Evolutionary conservation across 23 red algal genomes (phyloP).

Genomic region (Gracilaria caudata): DNA sequence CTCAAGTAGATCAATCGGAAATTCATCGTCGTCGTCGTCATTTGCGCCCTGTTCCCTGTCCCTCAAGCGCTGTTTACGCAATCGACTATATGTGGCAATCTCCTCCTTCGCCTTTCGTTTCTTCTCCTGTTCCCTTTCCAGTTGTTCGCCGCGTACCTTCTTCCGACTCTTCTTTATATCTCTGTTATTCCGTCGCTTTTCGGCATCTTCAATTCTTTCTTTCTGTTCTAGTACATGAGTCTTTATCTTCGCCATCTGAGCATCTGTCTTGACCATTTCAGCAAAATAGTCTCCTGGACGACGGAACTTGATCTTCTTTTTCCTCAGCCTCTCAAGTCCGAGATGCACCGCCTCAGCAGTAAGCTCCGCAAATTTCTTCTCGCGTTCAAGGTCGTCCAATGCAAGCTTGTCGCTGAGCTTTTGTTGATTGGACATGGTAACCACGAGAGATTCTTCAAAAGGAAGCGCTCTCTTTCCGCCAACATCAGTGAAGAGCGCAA

Average conservation of each 20-base stretch:
- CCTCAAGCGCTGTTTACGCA: constrained; percentile 63
- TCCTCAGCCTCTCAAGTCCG: constrained; percentile 43
- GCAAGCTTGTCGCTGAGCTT: constrained; percentile 60
- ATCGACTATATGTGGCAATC: constrained; percentile 44
- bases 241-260: constrained; percentile 88
- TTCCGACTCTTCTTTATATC: constrained; percentile 68
- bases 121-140: constrained; percentile 81
- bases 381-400: constrained; percentile 77
- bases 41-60: constrained; percentile 8
- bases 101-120: constrained; percentile 64
- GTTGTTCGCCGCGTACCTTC: constrained; percentile 52
- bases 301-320: constrained; percentile 63
- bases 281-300: constrained; percentile 96
- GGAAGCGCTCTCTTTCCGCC: constrained; percentile 25
- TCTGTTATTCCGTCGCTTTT: constrained; percentile 71
- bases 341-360: constrained; percentile 49
- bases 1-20: constrained; percentile 75
- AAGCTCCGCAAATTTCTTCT: constrained; percentile 68
- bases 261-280: constrained; percentile 94
- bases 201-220: constrained; percentile 67
- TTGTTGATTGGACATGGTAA: constrained; percentile 41
- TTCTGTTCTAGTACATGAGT: constrained; percentile 60
- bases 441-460: constrained; percentile 46
- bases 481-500: constrained; percentile 28
- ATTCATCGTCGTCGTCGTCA: constrained; percentile 51